These are phyloP conservation scores for Geotrichum phurueaensis DNA, from an alignment of 1,139 yeast species.

Conservation along the genomic window DNA sequence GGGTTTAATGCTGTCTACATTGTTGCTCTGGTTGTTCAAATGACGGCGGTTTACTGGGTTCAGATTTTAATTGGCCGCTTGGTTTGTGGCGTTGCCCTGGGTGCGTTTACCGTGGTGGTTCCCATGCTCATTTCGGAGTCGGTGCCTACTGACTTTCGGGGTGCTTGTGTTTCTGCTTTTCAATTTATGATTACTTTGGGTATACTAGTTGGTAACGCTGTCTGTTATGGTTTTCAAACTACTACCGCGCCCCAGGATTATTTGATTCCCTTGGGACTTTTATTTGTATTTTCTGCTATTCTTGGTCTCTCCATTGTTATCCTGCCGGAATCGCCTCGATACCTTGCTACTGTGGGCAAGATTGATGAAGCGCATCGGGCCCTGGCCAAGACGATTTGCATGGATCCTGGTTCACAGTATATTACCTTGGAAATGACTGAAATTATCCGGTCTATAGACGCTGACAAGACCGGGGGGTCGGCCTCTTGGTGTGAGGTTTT, in stretches of 20 bases:
- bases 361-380: constrained; percentile 56
- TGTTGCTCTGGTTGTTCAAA: constrained; percentile 49
- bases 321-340: constrained; percentile 80
- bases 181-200: constrained; percentile 68
- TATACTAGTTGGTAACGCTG: constrained; percentile 59
- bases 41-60: constrained; percentile 42
- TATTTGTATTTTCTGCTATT: constrained; percentile 43
- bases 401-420: constrained; percentile 54
- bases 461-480: constrained; percentile 55
- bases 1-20: constrained; percentile 44
- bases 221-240: constrained; percentile 56
- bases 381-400: constrained; percentile 57
- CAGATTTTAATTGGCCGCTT: constrained; percentile 43
- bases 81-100: constrained; percentile 59
- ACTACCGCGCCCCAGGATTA: constrained; percentile 46
- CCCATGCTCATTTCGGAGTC: constrained; percentile 69
- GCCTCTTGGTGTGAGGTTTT: constrained; percentile 66
- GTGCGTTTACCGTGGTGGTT: constrained; percentile 57
- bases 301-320: constrained; percentile 50
- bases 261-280: constrained; percentile 53
- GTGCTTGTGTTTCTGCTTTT: constrained; percentile 60
- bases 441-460: constrained; percentile 58
- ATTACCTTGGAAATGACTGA: constrained; percentile 54
- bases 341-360: constrained; percentile 48
- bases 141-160: constrained; percentile 64